Conservation (phyloP, 768 basidiomycete genomes). For the Baorangia bicolor region DNA sequence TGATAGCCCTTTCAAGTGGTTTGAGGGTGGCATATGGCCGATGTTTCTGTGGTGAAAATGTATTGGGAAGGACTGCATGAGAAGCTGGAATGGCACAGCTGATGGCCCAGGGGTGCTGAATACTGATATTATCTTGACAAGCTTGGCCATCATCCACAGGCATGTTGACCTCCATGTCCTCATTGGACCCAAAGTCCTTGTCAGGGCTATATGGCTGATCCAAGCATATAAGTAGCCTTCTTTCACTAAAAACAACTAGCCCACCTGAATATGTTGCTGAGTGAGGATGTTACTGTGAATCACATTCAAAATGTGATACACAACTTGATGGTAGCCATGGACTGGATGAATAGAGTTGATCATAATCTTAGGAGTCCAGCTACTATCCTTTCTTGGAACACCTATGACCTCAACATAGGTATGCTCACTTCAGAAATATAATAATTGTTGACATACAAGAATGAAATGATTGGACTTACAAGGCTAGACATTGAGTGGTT, state of each 20-base stretch:
- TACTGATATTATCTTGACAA: not conserved
- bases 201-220: slow-evolving; percentile 6
- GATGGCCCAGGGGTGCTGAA: not conserved
- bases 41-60: slow-evolving; percentile 23
- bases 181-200: not conserved
- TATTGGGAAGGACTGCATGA: slow-evolving; percentile 6
- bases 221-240: not conserved
- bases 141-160: not conserved
- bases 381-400: not conserved
- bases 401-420: slow-evolving; percentile 20
- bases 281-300: slow-evolving; percentile 12
- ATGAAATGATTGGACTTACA: slow-evolving; percentile 15
- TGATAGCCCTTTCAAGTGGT: slow-evolving; percentile 16
- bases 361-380: slow-evolving; percentile 1
- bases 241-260: not conserved
- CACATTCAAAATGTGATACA: slow-evolving; percentile 27
- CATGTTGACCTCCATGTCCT: not conserved
- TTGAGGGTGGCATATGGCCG: slow-evolving; percentile 17
- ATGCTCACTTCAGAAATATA: slow-evolving; percentile 14
- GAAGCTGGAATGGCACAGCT: not conserved
- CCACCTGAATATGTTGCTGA: slow-evolving; percentile 12
- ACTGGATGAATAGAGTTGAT: slow-evolving; percentile 17
- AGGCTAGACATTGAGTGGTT: not conserved
- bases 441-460: not conserved
- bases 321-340: slow-evolving; percentile 24